A percentile compares a stretch with the other conserved stretches of the same genome.
Conservation (phyloP, 495 filamentous ascomycete genomes). For the Parachaetomium inaequale region DNA sequence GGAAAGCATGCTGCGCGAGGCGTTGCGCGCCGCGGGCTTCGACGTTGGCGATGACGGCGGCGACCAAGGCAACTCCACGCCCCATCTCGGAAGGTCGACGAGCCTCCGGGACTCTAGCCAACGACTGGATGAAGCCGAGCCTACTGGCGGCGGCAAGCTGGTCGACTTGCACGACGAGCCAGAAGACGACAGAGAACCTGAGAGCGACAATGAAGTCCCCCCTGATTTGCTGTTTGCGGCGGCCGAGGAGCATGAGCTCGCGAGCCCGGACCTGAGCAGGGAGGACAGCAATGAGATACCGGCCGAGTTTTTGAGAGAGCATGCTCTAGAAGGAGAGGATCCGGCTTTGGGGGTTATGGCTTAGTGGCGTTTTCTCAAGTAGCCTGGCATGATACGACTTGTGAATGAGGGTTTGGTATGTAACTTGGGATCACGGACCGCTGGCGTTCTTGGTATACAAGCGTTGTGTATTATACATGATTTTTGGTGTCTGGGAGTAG, state of each 20-base stretch:
- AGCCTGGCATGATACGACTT: not conserved
- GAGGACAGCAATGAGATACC: conserved; percentile 42
- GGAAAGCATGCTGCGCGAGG: conserved; percentile 57
- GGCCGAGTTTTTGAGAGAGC: conserved; percentile 40
- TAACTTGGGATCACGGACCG: too few species aligned
- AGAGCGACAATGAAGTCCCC: conserved; percentile 41
- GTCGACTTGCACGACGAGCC: conserved; percentile 36
- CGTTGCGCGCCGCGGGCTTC: conserved; percentile 38
- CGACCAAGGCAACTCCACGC: conserved; percentile 17
- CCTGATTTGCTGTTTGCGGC: conserved; percentile 32
- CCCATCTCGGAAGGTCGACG: conserved; percentile 20
- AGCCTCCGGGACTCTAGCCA: conserved; percentile 5
- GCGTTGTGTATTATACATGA: too few species aligned
- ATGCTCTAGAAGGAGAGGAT: conserved; percentile 11
- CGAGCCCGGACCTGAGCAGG: conserved; percentile 18
- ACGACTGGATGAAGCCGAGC: not conserved
- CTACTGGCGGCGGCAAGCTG: conserved; percentile 37
- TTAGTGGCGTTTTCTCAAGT: not conserved
- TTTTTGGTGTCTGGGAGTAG: too few species aligned
- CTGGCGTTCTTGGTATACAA: too few species aligned
- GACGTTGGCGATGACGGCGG: conserved; percentile 18
- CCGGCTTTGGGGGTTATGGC: not conserved
- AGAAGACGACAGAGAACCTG: conserved; percentile 22
- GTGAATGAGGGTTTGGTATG: too few species aligned
- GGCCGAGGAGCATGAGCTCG: not conserved